Evolutionary conservation across 768 basidiomycete species (phyloP).

Genomic region (Mycena amicta): DNA sequence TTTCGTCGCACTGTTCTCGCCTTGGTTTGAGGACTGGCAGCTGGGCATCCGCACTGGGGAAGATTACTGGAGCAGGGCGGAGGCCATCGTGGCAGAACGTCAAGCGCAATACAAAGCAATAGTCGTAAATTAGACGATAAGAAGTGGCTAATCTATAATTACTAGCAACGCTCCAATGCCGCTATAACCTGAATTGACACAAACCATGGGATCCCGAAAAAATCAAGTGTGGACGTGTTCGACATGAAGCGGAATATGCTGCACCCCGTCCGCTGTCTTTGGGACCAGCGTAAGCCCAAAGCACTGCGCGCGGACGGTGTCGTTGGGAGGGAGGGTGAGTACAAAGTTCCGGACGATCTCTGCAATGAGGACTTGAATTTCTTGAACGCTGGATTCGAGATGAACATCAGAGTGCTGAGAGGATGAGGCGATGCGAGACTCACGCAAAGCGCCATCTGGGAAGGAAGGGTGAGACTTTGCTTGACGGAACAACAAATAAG

Average conservation of each 20-base stretch:
- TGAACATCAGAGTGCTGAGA: background rate
- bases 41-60: background rate
- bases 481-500: background rate
- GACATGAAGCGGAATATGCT: constrained; percentile 3
- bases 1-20: background rate
- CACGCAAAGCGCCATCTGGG: constrained; percentile 23
- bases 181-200: too few relatives aligned
- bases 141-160: too few relatives aligned
- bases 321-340: constrained; percentile 9
- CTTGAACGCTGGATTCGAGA: constrained; percentile 7
- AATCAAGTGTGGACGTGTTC: background rate
- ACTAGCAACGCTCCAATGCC: too few relatives aligned
- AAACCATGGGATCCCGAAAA: too few relatives aligned
- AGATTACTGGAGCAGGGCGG: constrained; percentile 1
- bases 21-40: constrained; percentile 1
- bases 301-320: background rate
- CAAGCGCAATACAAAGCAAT: background rate
- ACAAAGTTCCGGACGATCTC: constrained; percentile 18
- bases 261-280: background rate
- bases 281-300: background rate
- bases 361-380: constrained; percentile 16
- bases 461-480: background rate
- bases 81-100: background rate
- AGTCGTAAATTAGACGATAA: background rate
- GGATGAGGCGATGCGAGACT: background rate